phyloP scores from a whole-genome alignment of 2,329 filamentous ascomycete species.

The Fusarium irregulare region DNA sequence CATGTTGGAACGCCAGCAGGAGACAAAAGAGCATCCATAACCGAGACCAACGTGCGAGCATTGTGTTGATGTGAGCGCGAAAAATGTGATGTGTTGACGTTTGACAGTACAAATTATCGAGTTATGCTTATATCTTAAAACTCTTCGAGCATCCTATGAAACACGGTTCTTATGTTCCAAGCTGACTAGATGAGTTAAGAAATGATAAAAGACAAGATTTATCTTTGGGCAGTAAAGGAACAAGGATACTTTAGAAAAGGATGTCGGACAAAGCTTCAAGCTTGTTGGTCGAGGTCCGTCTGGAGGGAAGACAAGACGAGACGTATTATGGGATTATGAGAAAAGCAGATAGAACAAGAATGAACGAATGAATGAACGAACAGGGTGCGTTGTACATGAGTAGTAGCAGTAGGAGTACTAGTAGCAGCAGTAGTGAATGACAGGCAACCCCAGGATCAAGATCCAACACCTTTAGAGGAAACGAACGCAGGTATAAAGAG shows the following conservation, averaged over 20 bases:
- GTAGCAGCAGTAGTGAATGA: constrained; percentile 10
- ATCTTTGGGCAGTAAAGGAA: background rate
- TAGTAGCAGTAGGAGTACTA: constrained; percentile 13
- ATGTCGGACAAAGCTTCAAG: constrained; percentile 5
- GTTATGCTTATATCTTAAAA: constrained; percentile 3
- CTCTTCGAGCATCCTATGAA: constrained; percentile 36
- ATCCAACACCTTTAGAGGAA: constrained; percentile 13
- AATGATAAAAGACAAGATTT: constrained; percentile 1
- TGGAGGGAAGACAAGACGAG: constrained; percentile 31
- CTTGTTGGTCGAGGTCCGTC: constrained; percentile 16
- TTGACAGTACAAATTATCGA: background rate
- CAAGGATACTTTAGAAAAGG: background rate
- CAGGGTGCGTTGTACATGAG: constrained; percentile 25
- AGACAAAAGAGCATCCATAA: constrained; percentile 56
- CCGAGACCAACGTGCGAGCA: constrained; percentile 51
- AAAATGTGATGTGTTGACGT: background rate
- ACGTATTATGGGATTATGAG: background rate
- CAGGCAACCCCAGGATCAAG: constrained; percentile 23
- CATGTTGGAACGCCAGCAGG: constrained; percentile 53
- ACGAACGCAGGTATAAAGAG: constrained; percentile 16
- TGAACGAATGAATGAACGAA: background rate
- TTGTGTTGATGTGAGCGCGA: constrained; percentile 26
- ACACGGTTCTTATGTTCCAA: constrained; percentile 4
- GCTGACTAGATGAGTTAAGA: background rate
- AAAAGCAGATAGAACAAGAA: constrained; percentile 26